These are phyloP conservation scores for Ceratobasidium sp. DNA, from an alignment of 1,284 basidiomycete species.

Conservation along the genomic window DNA sequence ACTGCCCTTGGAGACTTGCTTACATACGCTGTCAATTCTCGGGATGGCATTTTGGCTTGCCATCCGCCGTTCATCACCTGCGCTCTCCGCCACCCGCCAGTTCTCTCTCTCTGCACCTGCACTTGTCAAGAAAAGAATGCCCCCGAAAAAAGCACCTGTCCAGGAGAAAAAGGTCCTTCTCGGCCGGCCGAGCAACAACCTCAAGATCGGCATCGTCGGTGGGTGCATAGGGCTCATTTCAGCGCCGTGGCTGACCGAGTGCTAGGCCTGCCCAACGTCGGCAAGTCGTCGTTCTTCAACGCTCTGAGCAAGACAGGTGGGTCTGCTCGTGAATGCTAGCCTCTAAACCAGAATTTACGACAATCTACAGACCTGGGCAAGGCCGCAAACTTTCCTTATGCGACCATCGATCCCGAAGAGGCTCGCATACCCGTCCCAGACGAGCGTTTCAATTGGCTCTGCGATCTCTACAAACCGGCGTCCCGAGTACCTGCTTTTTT, in stretches of 20 bases:
- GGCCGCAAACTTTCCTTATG: conserved; percentile 98
- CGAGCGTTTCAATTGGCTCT: conserved; percentile 93
- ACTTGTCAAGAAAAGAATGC: conserved; percentile 64
- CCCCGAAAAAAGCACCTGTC: conserved; percentile 74
- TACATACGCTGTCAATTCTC: not conserved
- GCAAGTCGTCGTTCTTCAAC: conserved; percentile 96
- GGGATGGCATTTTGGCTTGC: conserved; percentile 18
- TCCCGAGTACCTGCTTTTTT: conserved; percentile 92
- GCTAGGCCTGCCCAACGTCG: conserved; percentile 88
- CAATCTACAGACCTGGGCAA: conserved; percentile 82
- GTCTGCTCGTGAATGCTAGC: conserved; percentile 46
- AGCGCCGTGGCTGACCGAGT: conserved; percentile 36
- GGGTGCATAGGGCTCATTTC: conserved; percentile 53
- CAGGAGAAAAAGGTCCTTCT: conserved; percentile 86
- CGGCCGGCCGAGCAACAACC: conserved; percentile 91
- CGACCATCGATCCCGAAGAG: conserved; percentile 91
- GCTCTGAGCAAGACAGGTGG: conserved; percentile 87
- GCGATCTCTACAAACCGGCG: conserved; percentile 87
- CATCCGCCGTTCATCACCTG: conserved; percentile 11
- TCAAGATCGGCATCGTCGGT: conserved; percentile 97
- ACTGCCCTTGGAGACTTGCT: conserved; percentile 2
- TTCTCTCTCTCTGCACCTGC: conserved; percentile 38
- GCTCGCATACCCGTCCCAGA: conserved; percentile 99
- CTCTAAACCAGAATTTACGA: not conserved
- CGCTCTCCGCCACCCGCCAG: not conserved